Evolutionary conservation across 768 basidiomycete genomes (phyloP), one percentile per base, ranked within the genome.

Genomic region (Leccinum boreale): DNA sequence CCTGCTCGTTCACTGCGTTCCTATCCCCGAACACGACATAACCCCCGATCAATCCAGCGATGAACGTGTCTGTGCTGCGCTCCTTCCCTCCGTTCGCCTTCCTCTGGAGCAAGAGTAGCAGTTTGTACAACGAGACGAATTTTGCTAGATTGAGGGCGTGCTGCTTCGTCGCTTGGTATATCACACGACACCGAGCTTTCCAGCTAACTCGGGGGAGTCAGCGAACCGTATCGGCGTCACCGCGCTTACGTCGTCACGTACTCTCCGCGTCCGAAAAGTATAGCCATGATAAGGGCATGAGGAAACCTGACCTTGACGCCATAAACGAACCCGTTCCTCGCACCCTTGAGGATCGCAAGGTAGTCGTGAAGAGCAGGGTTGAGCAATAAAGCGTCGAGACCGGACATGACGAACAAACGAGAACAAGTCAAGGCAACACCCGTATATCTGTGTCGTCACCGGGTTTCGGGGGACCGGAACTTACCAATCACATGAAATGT

Each of bases 251-350:
- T 26, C 46, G 46, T 23, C 5, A 84, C 92, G 72, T 65, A 97
- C 93, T 90, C 84, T 77, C 94, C 94, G 50, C 88, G 83, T 31
- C 94, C 93, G 67, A 98, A 98, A 44, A 98, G 78, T 59, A 97
- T 83, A 23, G 94, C 90, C 95, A 98, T 98, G 51, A 98, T 88
- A 28, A 98, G 77, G 1, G 96, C 96, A 81, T 98, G 96, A 39
- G 96, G 96, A 66, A 96, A 95, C 45, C 94, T 79, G 61, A 96
- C 89, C 75, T 94, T 93, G 64, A 88, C 89, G 36, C 92, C 92
- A 65, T 94, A 94, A 9, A 94, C 89, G 58, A 93, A 82, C 5
- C 93, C 93, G 69, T 94, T 94, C 44, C 92, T 83, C 31, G 93
- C 91, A 46, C 97, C 96, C 72, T 99, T 99, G 69, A 98, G 74